Percentiles rank a stretch among this genome's conserved stretches.
phyloP scores from a whole-genome alignment of 1,139 yeast genomes.

The Geotrichum klebahnii region DNA sequence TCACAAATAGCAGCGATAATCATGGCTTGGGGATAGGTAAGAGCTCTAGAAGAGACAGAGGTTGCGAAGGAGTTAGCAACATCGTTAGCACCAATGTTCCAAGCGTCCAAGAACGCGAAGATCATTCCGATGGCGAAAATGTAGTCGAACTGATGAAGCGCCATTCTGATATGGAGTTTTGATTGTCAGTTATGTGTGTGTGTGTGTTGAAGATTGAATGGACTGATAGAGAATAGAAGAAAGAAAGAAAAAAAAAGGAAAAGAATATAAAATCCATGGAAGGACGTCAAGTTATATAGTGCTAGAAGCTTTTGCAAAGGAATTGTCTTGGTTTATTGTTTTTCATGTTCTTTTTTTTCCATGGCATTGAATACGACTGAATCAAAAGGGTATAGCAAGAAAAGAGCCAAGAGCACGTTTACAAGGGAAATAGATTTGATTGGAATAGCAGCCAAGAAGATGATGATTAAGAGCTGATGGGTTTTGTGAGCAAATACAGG shows the following conservation, averaged over 20 bases:
- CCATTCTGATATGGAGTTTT: slow-evolving; percentile 17
- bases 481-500: too few relatives aligned
- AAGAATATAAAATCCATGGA: background rate
- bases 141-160: slow-evolving; percentile 32
- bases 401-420: background rate
- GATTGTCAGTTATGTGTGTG: background rate
- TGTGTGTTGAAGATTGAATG: background rate
- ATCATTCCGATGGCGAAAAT: slow-evolving; percentile 47
- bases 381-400: too few relatives aligned
- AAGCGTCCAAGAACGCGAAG: slow-evolving; percentile 73
- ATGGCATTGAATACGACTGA: too few relatives aligned
- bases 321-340: too few relatives aligned
- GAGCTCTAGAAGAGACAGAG: slow-evolving; percentile 59
- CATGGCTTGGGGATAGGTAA: slow-evolving; percentile 74
- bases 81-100: slow-evolving; percentile 80
- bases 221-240: background rate
- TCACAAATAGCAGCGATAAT: slow-evolving; percentile 63
- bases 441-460: background rate
- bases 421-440: background rate
- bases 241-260: background rate
- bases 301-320: too few relatives aligned
- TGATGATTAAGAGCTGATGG: too few relatives aligned
- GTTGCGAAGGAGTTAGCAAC: slow-evolving; percentile 79
- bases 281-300: background rate
- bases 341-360: too few relatives aligned